Base-by-base conservation (phyloP, 1,284 basidiomycete genomes). In the Bondarzewia mesenterica region DNA sequence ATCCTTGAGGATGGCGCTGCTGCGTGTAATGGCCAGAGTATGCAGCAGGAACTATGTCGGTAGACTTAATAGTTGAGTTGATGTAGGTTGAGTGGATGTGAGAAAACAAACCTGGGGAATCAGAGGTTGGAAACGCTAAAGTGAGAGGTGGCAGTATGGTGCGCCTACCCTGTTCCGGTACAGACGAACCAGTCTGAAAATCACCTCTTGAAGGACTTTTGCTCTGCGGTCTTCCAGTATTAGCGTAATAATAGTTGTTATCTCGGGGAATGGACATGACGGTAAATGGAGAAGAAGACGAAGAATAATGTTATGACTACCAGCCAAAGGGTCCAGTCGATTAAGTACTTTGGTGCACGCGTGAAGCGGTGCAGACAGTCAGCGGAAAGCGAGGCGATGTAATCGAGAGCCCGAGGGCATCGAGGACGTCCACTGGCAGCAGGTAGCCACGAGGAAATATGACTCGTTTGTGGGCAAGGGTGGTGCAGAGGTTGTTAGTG, bases 101-200 rank as follows among this genome's bases (percentile, higher is more conserved):
- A 68, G 68, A 69, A 68, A 72, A 85, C 85, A 76, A 78, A 87
- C 85, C 85, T 87, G 85, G 77, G 82, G 82, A 82, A 78, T 74
- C 79, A 84, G 80, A 85, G 76, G 78, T 80, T 81, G 84, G 84
- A 80, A 86, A 84, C 59, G 78, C 78, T 70, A 81, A 75, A 75
- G 80, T 77, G 77, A 88, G 74, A 78, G 85, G 82, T 80, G 85
- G 85, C 66, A 88, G 80, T 72, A 82, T 77, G 73, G 81, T 80
- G 78, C 82, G 82, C 84, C 82, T 84, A 87, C 85, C 85, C 80
- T 85, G 82, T 75, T 77, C 80, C 72, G 74, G 74, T 56, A 58
- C 57, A 57, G 58, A 85, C 75, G 78, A 83, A 73, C 71, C 77
- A 38, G 39, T 50, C 46, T 55, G 49, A 63, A 73, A 61, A 65